These are phyloP conservation scores for Coffea eugenioides DNA, from an alignment of 257 asterid species.

Conservation along the genomic window DNA sequence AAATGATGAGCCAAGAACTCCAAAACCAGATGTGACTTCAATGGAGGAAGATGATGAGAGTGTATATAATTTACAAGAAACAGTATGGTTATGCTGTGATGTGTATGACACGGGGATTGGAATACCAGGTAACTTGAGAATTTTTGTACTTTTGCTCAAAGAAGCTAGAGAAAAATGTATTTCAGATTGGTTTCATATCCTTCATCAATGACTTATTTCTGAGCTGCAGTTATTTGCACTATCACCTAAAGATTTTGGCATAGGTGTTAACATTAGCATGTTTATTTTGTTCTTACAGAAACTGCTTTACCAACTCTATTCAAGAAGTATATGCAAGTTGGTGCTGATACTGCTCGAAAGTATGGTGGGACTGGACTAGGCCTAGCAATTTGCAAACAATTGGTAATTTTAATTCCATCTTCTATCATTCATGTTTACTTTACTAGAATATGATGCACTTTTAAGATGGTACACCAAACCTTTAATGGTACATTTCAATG, in stretches of 20 bases:
- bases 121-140: conserved; percentile 64
- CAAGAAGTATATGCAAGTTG: conserved; percentile 95
- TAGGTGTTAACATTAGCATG: neutral
- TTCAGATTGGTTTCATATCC: too few relatives aligned
- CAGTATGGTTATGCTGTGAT: conserved; percentile 84
- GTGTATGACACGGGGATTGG: conserved; percentile 90
- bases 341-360: conserved; percentile 87
- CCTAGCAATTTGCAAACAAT: conserved; percentile 85
- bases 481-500: neutral
- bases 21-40: conserved; percentile 24
- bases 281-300: conserved; percentile 40
- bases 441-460: neutral
- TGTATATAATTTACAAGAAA: conserved; percentile 36
- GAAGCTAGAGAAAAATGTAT: neutral
- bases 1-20: conserved; percentile 24
- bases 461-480: too few relatives aligned
- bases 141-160: neutral
- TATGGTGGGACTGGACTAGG: conserved; percentile 97
- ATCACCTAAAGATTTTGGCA: neutral
- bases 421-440: neutral
- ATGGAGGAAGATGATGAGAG: conserved; percentile 35
- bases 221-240: neutral
- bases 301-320: conserved; percentile 72
- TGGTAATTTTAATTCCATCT: conserved; percentile 42
- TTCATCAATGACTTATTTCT: neutral